These are phyloP conservation scores for Paraconiothyrium sp. DNA, from an alignment of 2,329 filamentous ascomycete species.

Conservation along the genomic window DNA sequence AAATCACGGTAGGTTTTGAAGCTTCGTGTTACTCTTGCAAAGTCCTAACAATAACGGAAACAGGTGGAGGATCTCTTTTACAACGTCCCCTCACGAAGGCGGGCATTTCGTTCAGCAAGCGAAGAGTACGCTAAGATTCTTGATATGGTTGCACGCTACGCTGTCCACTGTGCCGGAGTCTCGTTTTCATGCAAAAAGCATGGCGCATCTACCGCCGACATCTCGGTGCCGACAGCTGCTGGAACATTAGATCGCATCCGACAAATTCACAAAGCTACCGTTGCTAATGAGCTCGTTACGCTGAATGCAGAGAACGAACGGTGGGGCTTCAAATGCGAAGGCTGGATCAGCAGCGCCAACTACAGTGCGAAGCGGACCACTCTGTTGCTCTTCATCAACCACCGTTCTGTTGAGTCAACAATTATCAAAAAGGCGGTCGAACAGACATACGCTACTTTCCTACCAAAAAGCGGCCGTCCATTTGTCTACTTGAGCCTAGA, in stretches of 20 bases:
- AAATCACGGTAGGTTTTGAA: conserved; percentile 75
- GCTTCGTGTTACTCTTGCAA: neutral
- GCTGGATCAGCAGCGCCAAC: conserved; percentile 90
- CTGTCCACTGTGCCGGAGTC: conserved; percentile 89
- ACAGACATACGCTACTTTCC: conserved; percentile 84
- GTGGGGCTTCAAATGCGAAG: conserved; percentile 84
- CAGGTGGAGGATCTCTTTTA: conserved; percentile 95
- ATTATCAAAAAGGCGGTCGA: conserved; percentile 90
- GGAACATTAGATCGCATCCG: conserved; percentile 84
- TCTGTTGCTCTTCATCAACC: conserved; percentile 93
- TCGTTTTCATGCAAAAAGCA: conserved; percentile 97
- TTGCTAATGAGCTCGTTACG: conserved; percentile 88
- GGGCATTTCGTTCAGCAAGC: conserved; percentile 87
- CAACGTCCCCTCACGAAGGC: conserved; percentile 87
- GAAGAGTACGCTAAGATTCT: conserved; percentile 99
- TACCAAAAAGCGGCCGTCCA: conserved; percentile 93
- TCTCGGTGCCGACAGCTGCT: conserved; percentile 80
- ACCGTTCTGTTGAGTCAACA: conserved; percentile 89
- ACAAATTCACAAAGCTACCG: conserved; percentile 82
- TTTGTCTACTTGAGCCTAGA: conserved; percentile 93
- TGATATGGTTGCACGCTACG: conserved; percentile 91
- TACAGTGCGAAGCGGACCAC: conserved; percentile 91
- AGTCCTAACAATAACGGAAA: neutral
- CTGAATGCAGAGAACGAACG: conserved; percentile 76
- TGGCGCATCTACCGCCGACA: conserved; percentile 81